Conservation (phyloP, 1,284 basidiomycete species). For the Heterobasidion parviporum region DNA sequence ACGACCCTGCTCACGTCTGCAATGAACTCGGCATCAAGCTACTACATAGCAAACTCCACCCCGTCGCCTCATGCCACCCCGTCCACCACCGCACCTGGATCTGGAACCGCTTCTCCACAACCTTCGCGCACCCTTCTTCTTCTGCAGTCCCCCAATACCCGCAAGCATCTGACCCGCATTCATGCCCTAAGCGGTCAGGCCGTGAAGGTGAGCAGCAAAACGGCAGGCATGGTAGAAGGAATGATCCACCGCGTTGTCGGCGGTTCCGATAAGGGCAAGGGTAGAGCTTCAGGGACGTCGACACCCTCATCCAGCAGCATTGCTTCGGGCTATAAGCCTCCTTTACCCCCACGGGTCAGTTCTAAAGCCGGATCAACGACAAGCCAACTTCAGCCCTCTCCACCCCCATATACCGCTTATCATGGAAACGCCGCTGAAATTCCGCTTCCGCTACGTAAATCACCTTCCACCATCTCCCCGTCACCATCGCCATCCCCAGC, state of each 20-base stretch:
- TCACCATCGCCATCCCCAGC: neutral
- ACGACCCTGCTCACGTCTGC: constrained; percentile 58
- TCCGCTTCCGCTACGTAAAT: constrained; percentile 4
- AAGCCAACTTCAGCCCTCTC: constrained; percentile 3
- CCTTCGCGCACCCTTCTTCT: constrained; percentile 49
- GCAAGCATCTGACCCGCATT: constrained; percentile 47
- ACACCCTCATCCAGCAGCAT: neutral
- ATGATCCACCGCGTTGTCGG: constrained; percentile 46
- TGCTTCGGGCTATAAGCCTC: constrained; percentile 11
- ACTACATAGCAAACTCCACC: constrained; percentile 52
- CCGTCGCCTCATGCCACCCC: constrained; percentile 29
- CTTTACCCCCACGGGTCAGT: constrained; percentile 13
- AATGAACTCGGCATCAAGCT: constrained; percentile 53
- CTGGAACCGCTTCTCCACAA: constrained; percentile 31
- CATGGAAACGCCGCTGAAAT: neutral
- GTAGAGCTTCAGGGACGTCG: neutral
- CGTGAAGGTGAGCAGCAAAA: constrained; percentile 57
- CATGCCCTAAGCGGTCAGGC: constrained; percentile 62
- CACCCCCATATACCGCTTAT: constrained; percentile 4
- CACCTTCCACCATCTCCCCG: constrained; percentile 13
- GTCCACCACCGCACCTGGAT: constrained; percentile 14
- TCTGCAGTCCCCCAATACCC: constrained; percentile 51
- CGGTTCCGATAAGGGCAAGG: constrained; percentile 11
- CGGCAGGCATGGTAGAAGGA: constrained; percentile 52
- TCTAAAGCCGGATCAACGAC: neutral